Conservation (phyloP, 805 yeast species). For the Cyberlindnera lachancei region DNA sequence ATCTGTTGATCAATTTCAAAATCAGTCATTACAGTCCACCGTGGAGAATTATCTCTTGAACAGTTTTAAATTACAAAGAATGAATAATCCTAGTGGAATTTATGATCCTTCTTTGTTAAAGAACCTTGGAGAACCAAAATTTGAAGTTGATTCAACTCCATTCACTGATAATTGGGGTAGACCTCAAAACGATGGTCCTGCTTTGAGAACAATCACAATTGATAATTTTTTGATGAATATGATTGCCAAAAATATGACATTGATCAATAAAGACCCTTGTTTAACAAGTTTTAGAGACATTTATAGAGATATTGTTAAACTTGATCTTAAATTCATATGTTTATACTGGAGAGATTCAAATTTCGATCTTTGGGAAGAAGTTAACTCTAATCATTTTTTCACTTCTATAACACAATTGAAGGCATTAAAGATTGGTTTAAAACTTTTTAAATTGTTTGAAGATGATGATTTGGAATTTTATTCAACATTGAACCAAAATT, state of each 20-base stretch:
- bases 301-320: slow-evolving; percentile 47
- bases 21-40: slow-evolving; percentile 19
- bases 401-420: slow-evolving; percentile 69
- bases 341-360: slow-evolving; percentile 55
- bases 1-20: slow-evolving; percentile 28
- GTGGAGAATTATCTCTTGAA: slow-evolving; percentile 60
- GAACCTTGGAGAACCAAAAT: slow-evolving; percentile 90
- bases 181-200: slow-evolving; percentile 95
- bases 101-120: slow-evolving; percentile 34
- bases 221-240: slow-evolving; percentile 45
- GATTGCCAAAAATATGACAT: slow-evolving; percentile 23
- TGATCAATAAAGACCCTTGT: slow-evolving; percentile 21
- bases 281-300: slow-evolving; percentile 27
- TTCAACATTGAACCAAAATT: slow-evolving; percentile 14
- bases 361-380: slow-evolving; percentile 95
- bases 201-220: slow-evolving; percentile 64
- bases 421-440: slow-evolving; percentile 53
- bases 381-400: slow-evolving; percentile 67
- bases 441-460: slow-evolving; percentile 27
- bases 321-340: slow-evolving; percentile 61
- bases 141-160: slow-evolving; percentile 53
- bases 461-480: slow-evolving; percentile 23
- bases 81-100: slow-evolving; percentile 61
- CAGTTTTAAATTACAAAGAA: slow-evolving; percentile 53
- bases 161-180: slow-evolving; percentile 80